Base-by-base conservation (phyloP, 2,329 filamentous ascomycete genomes). In the Pleomassaria siparia region DNA sequence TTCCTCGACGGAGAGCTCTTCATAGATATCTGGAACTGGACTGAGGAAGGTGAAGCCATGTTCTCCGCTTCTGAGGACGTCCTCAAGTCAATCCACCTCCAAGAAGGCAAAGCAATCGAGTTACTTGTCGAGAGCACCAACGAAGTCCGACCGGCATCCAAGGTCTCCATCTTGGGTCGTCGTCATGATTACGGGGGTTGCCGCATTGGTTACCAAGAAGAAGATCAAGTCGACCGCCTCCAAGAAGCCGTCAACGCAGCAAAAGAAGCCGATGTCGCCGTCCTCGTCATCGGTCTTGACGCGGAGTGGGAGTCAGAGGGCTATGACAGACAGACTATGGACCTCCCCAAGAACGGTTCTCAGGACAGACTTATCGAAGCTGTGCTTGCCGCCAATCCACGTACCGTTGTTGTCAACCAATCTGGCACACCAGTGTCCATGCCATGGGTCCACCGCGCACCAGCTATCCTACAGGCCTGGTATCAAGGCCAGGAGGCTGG, bases 401-500 rank as follows among this genome's bases (percentile, higher is more conserved):
- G 84, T 51, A 84, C 85, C 1, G 80, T 83, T 1, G 80, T 92
- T 3, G 84, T 91, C 15, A 84, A 88, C 63, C 87, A 91, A 66
- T 88, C 86, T 1, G 88, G 88, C 20, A 89, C 86, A 0, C 87
- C 88, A 0, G 80, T 87, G 21, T 76, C 78, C 3, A 84, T 88
- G 84, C 85, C 86, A 13, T 91, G 86, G 87, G 81, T 76, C 1
- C 75, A 82, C 53, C 70, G 76, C 18, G 83, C 86, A 2, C 80
- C 85, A 2, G 81, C 84, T 1, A 83, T 90, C 24, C 62, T 91
- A 1, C 86, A 90, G 63, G 80, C 88, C 7, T 94, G 88, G 88
- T 94, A 91, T 61, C 87, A 88, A 50, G 89, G 89, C n/a, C 89
- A 94, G 61, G 89, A 94, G 73, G 87, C 86, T 4, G 89, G 89